Percentiles rank a stretch among this genome's conserved stretches.
These are phyloP conservation scores for Fraxinus xanthoxyloides DNA, from an alignment of 305 asterid genomes.

Conservation along the genomic window DNA sequence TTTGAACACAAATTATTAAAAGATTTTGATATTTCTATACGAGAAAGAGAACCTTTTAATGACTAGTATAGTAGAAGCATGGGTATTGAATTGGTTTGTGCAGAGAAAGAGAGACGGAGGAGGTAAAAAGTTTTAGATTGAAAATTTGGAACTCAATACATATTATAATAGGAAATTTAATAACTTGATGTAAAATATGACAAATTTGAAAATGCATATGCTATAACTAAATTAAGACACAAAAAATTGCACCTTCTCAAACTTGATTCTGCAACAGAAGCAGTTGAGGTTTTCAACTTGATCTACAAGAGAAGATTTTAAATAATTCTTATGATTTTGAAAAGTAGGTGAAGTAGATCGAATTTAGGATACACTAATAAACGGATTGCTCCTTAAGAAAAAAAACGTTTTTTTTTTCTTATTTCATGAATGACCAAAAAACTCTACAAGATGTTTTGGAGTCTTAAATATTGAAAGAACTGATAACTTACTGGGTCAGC, in stretches of 20 bases:
- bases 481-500: too few species aligned
- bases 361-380: too few species aligned
- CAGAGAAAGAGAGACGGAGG: too few species aligned
- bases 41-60: not conserved
- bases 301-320: not conserved
- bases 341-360: not conserved
- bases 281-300: not conserved
- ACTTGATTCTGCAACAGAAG: not conserved
- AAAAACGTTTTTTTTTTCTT: too few species aligned
- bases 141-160: not conserved
- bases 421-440: too few species aligned
- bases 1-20: not conserved
- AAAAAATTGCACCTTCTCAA: not conserved
- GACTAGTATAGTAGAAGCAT: not conserved
- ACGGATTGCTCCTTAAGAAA: too few species aligned
- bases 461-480: too few species aligned
- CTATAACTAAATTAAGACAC: too few species aligned
- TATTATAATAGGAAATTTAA: not conserved
- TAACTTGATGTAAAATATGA: not conserved
- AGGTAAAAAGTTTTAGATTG: not conserved
- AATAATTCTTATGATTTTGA: not conserved
- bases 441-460: too few species aligned
- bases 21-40: not conserved
- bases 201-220: not conserved
- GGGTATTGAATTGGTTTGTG: not conserved